Evolutionary conservation across 2,329 filamentous ascomycete species (phyloP), one percentile per base, ranked within the genome.

Genomic region (Sphaceloma murrayae): DNA sequence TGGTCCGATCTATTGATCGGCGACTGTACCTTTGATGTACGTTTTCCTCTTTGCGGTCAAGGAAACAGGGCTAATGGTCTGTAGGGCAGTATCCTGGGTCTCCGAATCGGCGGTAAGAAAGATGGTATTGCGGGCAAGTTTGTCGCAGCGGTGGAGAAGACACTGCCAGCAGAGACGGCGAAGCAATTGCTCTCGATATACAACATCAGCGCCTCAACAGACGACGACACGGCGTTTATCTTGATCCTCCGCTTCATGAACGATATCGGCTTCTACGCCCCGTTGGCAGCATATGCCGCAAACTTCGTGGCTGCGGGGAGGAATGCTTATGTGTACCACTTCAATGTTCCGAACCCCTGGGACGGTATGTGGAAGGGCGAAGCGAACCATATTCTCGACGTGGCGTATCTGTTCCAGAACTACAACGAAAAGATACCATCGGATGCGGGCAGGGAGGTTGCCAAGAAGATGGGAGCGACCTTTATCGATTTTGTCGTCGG

Each of bases 1-100:
- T 73, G 69, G 69, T 70, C 65, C 46, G 54, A 63, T n/a, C 46
- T 73, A 8, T 59, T 72, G 48, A 63, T 73, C 29, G 70, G 70
- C 11, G 65, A 72, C 47, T 66, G 66, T 16, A 59, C 65, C 46
- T 61, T 68, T 34, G 69, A 73, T 57, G 45, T 46, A n/a, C 31
- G 34, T 40, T 4, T n/a, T 17, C 6, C 10, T 16, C 7, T 18
- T 13, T 22, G 21, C 3, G 22, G 8, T 10, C n/a, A 24, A 11
- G 30, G 19, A 14, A 3, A 22, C 19, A 7, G 11, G 3, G 17
- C 31, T 43, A 29, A 43, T 16, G 4, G 5, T 11, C 9, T 13
- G 14, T 19, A 46, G 43, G 55, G 53, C 26, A 52, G 48, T 43
- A 56, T 57, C 32, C 16, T 49, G 13, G 36, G 34, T 29, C 49